Evolutionary conservation across 352 stramenopile genomes (phyloP), one percentile per base, ranked within the genome.

Genomic region (Phytophthora hybrid): DNA sequence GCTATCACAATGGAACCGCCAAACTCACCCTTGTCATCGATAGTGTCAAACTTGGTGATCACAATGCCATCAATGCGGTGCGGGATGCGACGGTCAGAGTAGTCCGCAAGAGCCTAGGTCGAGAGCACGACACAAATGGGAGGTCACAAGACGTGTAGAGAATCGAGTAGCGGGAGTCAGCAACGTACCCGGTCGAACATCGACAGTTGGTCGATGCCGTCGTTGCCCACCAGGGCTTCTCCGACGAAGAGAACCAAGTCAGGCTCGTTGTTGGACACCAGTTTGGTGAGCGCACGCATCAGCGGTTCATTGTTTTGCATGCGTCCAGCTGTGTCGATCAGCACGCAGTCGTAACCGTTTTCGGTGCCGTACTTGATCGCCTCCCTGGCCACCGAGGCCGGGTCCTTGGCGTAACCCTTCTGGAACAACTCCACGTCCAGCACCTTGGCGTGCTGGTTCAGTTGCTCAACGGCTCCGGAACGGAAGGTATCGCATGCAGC

Each of bases 271-370:
- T 98, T 97, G 8, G 88, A 96, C 31, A 99, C 94, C 13, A 99
- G 85, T 79, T 99, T 99, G 39, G 97, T 95, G 18, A 99, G 82
- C 11, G 97, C 97, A 59, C 97, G 96, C 98, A 99, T 99, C 37
- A 99, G 85, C 51, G 97, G 97, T 66, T 99, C 94, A 80, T 99
- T 99, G 83, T 99, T 99, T 85, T 99, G 98, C 97, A 99, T 99
- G 16, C 98, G 88, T 29, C 98, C 98, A 21, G 98, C 98, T 18
- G 98, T 99, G 84, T 99, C 98, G 29, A 99, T 98, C 21, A 99
- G 85, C 47, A 99, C 97, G 32, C 98, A 98, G 81, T 99, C 98
- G 78, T 97, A 98, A 16, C 89, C 91, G 53, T 99, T 94, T 39
- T 98, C 84, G 16, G 85, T 92, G 29, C 95, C 98, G 72, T 99